phyloP scores from a whole-genome alignment of 495 filamentous ascomycete genomes.

The Penicillium turbatum region DNA sequence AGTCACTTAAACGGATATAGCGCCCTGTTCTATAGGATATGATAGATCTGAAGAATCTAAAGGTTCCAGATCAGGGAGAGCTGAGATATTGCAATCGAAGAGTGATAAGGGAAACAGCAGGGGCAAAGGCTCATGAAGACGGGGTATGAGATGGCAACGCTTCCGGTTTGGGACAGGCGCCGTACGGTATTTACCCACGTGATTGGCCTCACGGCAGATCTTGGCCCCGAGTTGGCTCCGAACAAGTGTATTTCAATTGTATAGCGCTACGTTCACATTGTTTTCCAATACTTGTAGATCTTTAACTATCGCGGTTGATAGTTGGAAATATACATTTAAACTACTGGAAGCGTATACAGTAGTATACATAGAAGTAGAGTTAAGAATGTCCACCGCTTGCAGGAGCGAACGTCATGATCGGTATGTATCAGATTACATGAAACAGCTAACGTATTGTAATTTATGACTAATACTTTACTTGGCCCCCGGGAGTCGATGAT shows the following conservation, averaged over 20 bases:
- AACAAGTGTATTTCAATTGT: neutral
- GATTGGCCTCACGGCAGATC: slow-evolving; percentile 4
- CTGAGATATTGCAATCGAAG: neutral
- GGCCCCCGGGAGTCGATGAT: slow-evolving; percentile 2
- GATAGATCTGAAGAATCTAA: neutral
- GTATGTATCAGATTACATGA: slow-evolving; percentile 13
- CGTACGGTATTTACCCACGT: slow-evolving; percentile 27
- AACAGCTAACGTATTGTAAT: slow-evolving; percentile 16
- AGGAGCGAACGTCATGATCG: slow-evolving; percentile 19
- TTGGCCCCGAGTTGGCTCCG: neutral
- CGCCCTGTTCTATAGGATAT: slow-evolving; percentile 5
- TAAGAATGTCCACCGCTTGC: slow-evolving; percentile 15
- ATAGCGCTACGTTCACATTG: neutral
- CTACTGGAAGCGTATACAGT: slow-evolving; percentile 1
- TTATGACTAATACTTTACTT: slow-evolving; percentile 1
- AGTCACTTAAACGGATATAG: slow-evolving; percentile 11
- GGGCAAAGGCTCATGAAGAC: slow-evolving; percentile 11
- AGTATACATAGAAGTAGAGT: neutral
- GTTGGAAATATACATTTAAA: neutral
- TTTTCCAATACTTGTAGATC: neutral
- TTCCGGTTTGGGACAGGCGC: slow-evolving; percentile 24
- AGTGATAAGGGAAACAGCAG: slow-evolving; percentile 4
- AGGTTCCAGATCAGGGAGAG: neutral
- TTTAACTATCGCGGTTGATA: neutral
- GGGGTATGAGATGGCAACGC: slow-evolving; percentile 15